These are phyloP conservation scores for Rutstroemia sp. DNA, from an alignment of 2,329 filamentous ascomycete genomes.

Conservation along the genomic window DNA sequence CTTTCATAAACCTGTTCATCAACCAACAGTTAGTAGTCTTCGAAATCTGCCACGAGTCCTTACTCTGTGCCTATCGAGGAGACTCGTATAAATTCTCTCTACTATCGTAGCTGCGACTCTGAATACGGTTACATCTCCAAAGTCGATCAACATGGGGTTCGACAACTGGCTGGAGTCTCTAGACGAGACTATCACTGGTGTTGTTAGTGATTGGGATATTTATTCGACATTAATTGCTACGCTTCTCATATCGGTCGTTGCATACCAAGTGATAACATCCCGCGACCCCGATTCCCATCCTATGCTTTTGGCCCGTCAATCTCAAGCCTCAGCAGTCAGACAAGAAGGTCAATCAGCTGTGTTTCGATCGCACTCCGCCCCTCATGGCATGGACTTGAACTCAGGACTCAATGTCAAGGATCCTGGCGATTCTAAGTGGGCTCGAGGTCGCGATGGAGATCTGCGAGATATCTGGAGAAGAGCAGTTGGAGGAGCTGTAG, in stretches of 20 bases:
- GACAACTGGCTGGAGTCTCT: conserved; percentile 56
- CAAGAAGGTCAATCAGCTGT: conserved; percentile 78
- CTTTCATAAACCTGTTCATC: not conserved
- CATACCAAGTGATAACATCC: conserved; percentile 62
- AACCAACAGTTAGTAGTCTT: not conserved
- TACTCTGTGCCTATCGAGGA: not conserved
- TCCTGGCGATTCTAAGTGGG: conserved; percentile 72
- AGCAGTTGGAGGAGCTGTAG: conserved; percentile 55
- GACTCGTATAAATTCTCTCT: not conserved
- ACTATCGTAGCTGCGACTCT: not conserved
- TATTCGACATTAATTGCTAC: conserved; percentile 69
- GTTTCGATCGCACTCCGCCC: conserved; percentile 76
- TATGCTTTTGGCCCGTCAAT: conserved; percentile 80
- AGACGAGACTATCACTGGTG: conserved; percentile 60
- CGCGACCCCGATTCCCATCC: conserved; percentile 88
- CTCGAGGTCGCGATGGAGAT: conserved; percentile 77
- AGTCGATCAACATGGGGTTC: conserved; percentile 23
- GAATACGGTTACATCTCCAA: not conserved
- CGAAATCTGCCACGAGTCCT: not conserved
- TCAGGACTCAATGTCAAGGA: conserved; percentile 77
- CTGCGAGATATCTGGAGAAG: conserved; percentile 84
- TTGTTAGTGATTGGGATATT: conserved; percentile 74
- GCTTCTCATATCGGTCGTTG: conserved; percentile 57
- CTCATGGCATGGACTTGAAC: conserved; percentile 76
- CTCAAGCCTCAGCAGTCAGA: conserved; percentile 68